phyloP scores from a whole-genome alignment of 306 rosid genomes.

The Astragalus membranaceus region DNA sequence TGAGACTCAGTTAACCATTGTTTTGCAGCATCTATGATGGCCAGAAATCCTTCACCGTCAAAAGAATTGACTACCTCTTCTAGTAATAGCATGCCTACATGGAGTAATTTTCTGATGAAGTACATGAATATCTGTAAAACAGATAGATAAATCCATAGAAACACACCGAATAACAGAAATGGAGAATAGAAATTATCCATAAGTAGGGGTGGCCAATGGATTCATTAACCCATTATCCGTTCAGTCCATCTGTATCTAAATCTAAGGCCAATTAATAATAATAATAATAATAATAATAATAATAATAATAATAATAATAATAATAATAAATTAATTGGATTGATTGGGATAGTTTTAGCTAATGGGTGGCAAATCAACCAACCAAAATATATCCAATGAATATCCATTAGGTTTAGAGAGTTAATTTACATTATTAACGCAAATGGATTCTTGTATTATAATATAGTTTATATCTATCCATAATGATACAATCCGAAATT shows the following conservation, averaged over 20 bases:
- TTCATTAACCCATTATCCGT: background rate
- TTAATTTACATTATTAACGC: background rate
- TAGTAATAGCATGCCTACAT: conserved; percentile 71
- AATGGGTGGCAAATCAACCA: background rate
- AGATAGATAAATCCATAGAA: background rate
- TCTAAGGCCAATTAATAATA: background rate
- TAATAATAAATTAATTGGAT: background rate
- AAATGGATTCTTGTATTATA: background rate
- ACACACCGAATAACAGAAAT: conserved; percentile 3
- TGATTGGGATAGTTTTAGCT: background rate
- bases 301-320: background rate
- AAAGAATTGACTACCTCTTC: conserved; percentile 64
- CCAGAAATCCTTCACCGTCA: conserved; percentile 58
- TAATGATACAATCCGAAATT: background rate
- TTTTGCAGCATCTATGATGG: conserved; percentile 64
- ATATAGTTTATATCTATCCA: background rate
- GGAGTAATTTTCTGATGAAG: conserved; percentile 16
- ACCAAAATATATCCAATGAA: background rate
- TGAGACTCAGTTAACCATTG: conserved; percentile 60
- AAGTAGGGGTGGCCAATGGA: background rate
- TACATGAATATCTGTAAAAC: background rate
- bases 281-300: background rate
- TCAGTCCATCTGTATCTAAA: background rate
- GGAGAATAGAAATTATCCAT: background rate
- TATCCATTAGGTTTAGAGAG: background rate